A percentile compares a stretch with the other conserved stretches of the same genome.
phyloP scores from a whole-genome alignment of 257 asterid species.

The Solanum medicagineum region DNA sequence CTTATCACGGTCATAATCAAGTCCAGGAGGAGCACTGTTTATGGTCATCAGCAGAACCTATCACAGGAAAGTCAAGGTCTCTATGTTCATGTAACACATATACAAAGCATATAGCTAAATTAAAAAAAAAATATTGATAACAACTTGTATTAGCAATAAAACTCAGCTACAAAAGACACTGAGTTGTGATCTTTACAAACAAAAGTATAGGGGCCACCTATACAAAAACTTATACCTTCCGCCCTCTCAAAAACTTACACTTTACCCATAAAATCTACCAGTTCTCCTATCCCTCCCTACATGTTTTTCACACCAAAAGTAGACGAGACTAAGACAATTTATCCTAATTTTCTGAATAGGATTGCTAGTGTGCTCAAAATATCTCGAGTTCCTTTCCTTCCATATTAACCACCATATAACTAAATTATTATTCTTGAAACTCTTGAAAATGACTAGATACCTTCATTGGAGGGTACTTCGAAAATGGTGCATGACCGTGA shows the following conservation, averaged over 20 bases:
- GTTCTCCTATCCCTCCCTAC: not conserved
- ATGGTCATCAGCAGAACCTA: conserved; percentile 97
- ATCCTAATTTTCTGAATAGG: not conserved
- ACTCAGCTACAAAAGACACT: not conserved
- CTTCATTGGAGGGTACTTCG: conserved; percentile 99
- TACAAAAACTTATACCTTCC: too few relatives aligned
- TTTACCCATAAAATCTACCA: not conserved
- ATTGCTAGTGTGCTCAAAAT: not conserved
- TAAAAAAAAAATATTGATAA: not conserved
- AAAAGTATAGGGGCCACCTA: not conserved
- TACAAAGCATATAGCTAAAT: not conserved
- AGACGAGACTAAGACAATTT: not conserved
- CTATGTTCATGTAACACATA: not conserved
- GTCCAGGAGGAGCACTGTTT: conserved; percentile 99
- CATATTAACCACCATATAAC: not conserved
- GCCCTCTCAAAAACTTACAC: not conserved
- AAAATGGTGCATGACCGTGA: conserved; percentile 99
- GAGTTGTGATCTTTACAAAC: not conserved
- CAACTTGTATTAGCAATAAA: not conserved
- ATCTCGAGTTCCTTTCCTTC: not conserved
- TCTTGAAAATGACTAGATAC: conserved; percentile 21
- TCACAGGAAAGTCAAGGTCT: conserved; percentile 10
- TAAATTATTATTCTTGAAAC: not conserved
- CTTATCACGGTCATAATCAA: conserved; percentile 98
- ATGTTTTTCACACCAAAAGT: not conserved